Evolutionary conservation across 768 basidiomycete genomes (phyloP).

Genomic region (Leccinum uliginosum): DNA sequence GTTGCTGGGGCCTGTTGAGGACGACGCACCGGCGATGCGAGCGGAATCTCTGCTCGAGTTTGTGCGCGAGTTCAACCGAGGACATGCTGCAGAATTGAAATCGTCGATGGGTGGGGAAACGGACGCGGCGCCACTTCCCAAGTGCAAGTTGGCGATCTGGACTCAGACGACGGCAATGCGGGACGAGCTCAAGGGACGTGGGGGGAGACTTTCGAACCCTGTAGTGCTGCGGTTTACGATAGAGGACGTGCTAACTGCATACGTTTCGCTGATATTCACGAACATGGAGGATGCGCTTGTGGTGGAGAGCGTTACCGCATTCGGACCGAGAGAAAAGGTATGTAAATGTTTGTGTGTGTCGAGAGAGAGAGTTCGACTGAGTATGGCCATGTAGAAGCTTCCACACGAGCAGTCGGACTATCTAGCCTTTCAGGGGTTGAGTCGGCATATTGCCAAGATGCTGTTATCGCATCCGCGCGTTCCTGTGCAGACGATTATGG

Average conservation of each 20-base stretch:
- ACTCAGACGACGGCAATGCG: conserved; percentile 27
- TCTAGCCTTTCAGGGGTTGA: conserved; percentile 56
- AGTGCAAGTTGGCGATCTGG: conserved; percentile 54
- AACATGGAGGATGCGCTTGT: conserved; percentile 36
- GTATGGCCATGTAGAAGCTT: conserved; percentile 42
- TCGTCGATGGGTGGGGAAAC: not conserved
- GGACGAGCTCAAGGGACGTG: conserved; percentile 9
- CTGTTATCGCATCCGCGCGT: conserved; percentile 51
- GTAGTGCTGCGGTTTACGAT: conserved; percentile 56
- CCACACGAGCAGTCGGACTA: conserved; percentile 70
- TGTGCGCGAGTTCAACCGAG: conserved; percentile 54
- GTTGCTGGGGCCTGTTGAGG: conserved; percentile 41
- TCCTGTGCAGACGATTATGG: conserved; percentile 51
- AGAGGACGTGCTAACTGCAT: conserved; percentile 62
- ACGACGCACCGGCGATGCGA: conserved; percentile 35
- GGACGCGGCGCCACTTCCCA: conserved; percentile 1
- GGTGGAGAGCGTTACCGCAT: conserved; percentile 63
- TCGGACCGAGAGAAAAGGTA: conserved; percentile 72
- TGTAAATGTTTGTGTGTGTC: not conserved
- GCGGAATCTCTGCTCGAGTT: conserved; percentile 47
- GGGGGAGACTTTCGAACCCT: conserved; percentile 17
- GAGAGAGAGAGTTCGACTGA: not conserved
- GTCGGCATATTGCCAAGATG: conserved; percentile 62
- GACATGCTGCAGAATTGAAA: conserved; percentile 13
- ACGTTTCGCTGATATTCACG: conserved; percentile 47